Evolutionary conservation across 495 filamentous ascomycete genomes (phyloP), one percentile per base, ranked within the genome.

Genomic region (Pseudomonodictys pantanalensis): DNA sequence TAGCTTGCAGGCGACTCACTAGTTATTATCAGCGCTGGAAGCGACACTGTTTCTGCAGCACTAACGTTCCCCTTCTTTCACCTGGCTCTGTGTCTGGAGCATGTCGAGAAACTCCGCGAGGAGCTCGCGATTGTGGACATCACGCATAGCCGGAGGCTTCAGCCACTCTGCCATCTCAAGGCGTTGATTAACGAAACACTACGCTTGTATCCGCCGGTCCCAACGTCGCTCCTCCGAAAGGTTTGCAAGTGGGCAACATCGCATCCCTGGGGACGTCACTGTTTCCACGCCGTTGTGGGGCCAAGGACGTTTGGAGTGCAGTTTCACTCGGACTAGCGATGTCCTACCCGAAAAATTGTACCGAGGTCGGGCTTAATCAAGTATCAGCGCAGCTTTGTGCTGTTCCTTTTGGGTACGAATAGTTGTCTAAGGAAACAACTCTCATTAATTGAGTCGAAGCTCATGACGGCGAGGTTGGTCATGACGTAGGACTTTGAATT

Each of bases 161-260:
- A 72, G 23, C 68, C 69, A 46, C 56, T 73, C 2, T 63, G 68
- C 18, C 24, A 38, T 20, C 33, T 52, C 10, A 52, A 45, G 39
- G 73, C 64, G 12, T 56, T 65, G 20, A 75, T 77, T n/a, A 71
- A 81, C 52, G 79, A 83, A 62, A 68, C 73, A 2, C 56, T 81
- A 26, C 73, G 78, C 5, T 67, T 81, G 22, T 70, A 73, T 58
- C 76, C 78, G 1, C 50, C 62, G 15, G 59, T 58, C 20, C 53
- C 53, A 3, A 52, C 52, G 0, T 46, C 17, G 9, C 12, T 20
- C 6, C 24, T 41, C 0, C 58, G 52, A 57, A 38, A 54, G 60
- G 11, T 3, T 63, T 1, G 0, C 0, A 20, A 46, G 57, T 11
- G 53, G 46, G 17, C 33, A 46, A 1, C 2, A 2, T 11, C 29